These are phyloP conservation scores for Cokeromyces recurvatus DNA, from an alignment of 371 early-diverging fungal genomes.

Conservation along the genomic window DNA sequence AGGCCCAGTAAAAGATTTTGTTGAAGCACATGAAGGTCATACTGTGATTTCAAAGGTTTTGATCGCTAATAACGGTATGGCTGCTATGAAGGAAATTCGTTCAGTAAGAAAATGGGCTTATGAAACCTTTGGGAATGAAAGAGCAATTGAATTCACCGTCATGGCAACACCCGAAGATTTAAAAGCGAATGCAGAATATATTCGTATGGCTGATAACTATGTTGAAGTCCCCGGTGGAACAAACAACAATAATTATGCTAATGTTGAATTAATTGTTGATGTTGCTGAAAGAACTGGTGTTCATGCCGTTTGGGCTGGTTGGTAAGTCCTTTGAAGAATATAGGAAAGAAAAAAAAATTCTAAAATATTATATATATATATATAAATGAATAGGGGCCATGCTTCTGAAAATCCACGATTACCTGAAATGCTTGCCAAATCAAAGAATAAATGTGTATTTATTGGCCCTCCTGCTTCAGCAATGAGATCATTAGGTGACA, in stretches of 20 bases:
- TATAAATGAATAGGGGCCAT: constrained; percentile 94
- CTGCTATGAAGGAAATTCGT: constrained; percentile 98
- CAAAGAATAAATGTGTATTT: constrained; percentile 83
- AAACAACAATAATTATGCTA: constrained; percentile 97
- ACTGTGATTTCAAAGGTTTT: constrained; percentile 86
- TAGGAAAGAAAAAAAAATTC: not conserved
- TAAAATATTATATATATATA: no score
- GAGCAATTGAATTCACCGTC: constrained; percentile 94
- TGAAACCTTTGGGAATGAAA: constrained; percentile 95
- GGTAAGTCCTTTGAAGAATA: constrained; percentile 44
- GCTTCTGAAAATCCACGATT: constrained; percentile 97
- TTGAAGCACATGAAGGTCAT: constrained; percentile 76
- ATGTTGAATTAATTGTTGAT: constrained; percentile 96
- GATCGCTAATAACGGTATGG: constrained; percentile 99
- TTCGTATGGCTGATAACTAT: constrained; percentile 98
- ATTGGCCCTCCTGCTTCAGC: constrained; percentile 99
- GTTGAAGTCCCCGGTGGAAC: constrained; percentile 96
- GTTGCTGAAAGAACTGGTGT: constrained; percentile 94
- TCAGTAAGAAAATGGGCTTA: constrained; percentile 98
- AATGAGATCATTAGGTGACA: constrained; percentile 98
- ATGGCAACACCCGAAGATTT: constrained; percentile 99
- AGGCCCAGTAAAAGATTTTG: constrained; percentile 68
- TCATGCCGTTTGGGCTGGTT: constrained; percentile 72
- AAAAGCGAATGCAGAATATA: constrained; percentile 95
- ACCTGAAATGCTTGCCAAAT: constrained; percentile 83